Base-by-base conservation (phyloP, 129 eudicot species). In the Flaveria brownii region DNA sequence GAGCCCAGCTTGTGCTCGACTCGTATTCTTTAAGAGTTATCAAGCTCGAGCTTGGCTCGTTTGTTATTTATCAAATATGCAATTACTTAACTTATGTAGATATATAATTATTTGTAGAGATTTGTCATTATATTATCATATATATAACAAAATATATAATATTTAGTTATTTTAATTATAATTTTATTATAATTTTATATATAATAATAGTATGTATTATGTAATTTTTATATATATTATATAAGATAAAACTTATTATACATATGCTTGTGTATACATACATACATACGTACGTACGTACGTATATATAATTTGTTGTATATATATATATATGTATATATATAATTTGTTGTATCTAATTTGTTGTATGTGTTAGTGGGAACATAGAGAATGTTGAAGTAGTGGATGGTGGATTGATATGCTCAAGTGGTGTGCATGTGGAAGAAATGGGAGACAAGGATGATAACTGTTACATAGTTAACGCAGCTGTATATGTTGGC, bases 391-490 rank as follows among this genome's bases (percentile, higher is more conserved):
- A 85, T 59, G 84, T 93, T 75, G 96, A 93, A 79, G 97, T 93
- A 33, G 97, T 88, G 51, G 96, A 88, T 87, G 98, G 98, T 71
- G 98, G 98, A 71, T 87, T 93, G 22, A 87, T 93, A 84, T 93
- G 98, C 90, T 93, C 98, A 17, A 93, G 97, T 55, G 98, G 98
- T 54, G 98, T 93, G 63, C 93, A 76, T 68, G 98, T 93, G 26
- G 98, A 93, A 81, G 98, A 93, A 82, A 90, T 93, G 98, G 97
- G 97, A 76, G 97, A 93, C 80, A 93, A 85, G 76, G 90, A 89
- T 76, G 97, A 88, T 52, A 93, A 93, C 12, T 93, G 98, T 86
- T 93, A 88, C 88, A 88, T 93, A 80, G 98, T 93, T 17, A 93
- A 93, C 76, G 98, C 97, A 47, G 98, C 96, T 45, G 96, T 92